These are phyloP conservation scores for Pugionium dolabratum DNA, from an alignment of 345 rosid genomes.

Conservation along the genomic window DNA sequence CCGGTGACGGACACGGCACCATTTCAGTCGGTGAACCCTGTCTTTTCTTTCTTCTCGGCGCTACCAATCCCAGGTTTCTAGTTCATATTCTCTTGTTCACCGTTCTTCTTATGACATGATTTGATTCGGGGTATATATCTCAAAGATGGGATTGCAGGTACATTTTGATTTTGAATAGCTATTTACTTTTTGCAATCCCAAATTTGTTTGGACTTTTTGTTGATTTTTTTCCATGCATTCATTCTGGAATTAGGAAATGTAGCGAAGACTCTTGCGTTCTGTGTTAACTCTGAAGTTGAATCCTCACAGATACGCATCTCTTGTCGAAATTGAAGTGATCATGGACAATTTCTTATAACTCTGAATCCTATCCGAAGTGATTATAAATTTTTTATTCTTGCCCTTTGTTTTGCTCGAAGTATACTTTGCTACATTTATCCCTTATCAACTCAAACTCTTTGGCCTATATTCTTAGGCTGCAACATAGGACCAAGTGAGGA, in stretches of 20 bases:
- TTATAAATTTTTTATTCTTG: too few relatives aligned
- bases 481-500: conserved; percentile 9
- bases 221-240: background rate
- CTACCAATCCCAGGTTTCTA: conserved; percentile 38
- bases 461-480: background rate
- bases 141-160: background rate
- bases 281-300: too few relatives aligned
- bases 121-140: background rate
- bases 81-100: background rate
- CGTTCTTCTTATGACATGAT: background rate
- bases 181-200: background rate
- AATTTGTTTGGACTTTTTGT: background rate
- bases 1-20: background rate
- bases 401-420: too few relatives aligned
- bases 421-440: background rate
- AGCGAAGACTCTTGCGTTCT: background rate
- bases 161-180: background rate
- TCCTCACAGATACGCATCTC: too few relatives aligned
- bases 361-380: too few relatives aligned
- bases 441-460: background rate
- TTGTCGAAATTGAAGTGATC: background rate
- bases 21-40: conserved; percentile 23
- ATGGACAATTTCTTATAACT: background rate
- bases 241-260: background rate
- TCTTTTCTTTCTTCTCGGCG: conserved; percentile 26